A percentile compares a stretch with the other conserved stretches of the same genome.
Evolutionary conservation across 108 stramenopile genomes (phyloP).

Genomic region (Seminavis robusta): DNA sequence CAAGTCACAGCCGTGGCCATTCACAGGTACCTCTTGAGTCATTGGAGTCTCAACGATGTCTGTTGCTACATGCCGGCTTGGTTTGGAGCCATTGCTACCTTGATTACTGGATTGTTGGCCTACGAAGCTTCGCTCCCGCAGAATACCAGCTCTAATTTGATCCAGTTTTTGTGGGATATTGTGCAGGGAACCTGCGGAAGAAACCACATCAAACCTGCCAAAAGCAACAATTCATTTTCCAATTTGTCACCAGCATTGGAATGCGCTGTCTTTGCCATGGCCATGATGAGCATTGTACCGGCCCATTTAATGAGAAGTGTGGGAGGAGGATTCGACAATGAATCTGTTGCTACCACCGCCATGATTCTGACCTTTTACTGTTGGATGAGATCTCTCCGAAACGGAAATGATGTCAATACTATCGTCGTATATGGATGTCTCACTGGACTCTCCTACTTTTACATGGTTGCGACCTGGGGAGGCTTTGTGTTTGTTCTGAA

Average conservation of each 20-base stretch:
- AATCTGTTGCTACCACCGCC: slow-evolving; percentile 92
- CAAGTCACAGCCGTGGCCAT: slow-evolving; percentile 93
- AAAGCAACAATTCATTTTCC: slow-evolving; percentile 4
- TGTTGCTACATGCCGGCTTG: slow-evolving; percentile 91
- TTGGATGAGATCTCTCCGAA: slow-evolving; percentile 87
- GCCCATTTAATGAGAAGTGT: slow-evolving; percentile 95
- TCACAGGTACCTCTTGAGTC: slow-evolving; percentile 53
- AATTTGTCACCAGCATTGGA: slow-evolving; percentile 59
- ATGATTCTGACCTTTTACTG: slow-evolving; percentile 92
- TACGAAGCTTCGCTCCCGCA: slow-evolving; percentile 67
- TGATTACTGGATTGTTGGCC: slow-evolving; percentile 68
- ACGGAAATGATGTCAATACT: too few species aligned
- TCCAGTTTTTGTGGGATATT: slow-evolving; percentile 37
- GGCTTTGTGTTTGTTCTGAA: slow-evolving; percentile 98
- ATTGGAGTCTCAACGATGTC: slow-evolving; percentile 80
- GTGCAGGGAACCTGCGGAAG: slow-evolving; percentile 22
- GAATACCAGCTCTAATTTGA: slow-evolving; percentile 47
- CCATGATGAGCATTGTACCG: slow-evolving; percentile 91
- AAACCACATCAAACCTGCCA: not conserved
- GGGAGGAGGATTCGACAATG: slow-evolving; percentile 98
- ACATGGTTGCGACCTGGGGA: slow-evolving; percentile 97
- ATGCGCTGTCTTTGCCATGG: slow-evolving; percentile 81
- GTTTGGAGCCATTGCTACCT: slow-evolving; percentile 80
- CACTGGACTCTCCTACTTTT: slow-evolving; percentile 83
- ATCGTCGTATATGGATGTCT: slow-evolving; percentile 29